These are phyloP conservation scores for Schizophyllum amplum DNA, from an alignment of 1,284 basidiomycete species.

Conservation along the genomic window DNA sequence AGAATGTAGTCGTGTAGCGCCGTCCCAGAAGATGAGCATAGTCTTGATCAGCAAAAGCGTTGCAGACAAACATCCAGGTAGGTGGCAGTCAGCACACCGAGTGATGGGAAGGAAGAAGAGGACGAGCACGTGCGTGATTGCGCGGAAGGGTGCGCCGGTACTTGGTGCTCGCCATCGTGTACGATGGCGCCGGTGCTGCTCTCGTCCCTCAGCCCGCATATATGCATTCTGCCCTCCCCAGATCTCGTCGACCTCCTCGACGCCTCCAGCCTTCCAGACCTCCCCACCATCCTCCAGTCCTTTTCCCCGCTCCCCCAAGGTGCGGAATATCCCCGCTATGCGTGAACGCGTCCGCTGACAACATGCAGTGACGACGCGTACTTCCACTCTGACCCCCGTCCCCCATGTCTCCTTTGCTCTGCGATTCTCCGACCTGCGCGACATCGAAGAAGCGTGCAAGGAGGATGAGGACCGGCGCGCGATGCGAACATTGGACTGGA, in stretches of 20 bases:
- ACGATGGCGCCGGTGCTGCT: conserved; percentile 32
- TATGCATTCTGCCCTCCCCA: conserved; percentile 61
- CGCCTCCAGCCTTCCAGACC: conserved; percentile 49
- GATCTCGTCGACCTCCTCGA: conserved; percentile 58
- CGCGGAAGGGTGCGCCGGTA: conserved; percentile 1
- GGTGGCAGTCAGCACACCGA: too few relatives aligned
- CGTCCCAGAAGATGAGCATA: too few relatives aligned
- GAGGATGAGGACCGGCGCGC: conserved; percentile 75
- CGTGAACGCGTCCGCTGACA: conserved; percentile 7
- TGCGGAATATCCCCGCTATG: conserved; percentile 21
- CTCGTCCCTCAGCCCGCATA: conserved; percentile 68
- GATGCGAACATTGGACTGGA: conserved; percentile 72
- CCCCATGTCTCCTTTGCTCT: conserved; percentile 63
- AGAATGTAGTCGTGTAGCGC: too few relatives aligned
- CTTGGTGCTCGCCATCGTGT: background rate
- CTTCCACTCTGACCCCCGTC: conserved; percentile 59
- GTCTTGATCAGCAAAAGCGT: too few relatives aligned
- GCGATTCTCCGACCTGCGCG: conserved; percentile 64
- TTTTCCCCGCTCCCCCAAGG: conserved; percentile 79
- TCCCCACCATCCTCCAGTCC: conserved; percentile 68
- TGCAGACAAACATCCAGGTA: too few relatives aligned
- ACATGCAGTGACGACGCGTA: conserved; percentile 64
- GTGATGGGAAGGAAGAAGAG: background rate
- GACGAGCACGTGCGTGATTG: background rate
- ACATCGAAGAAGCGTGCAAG: conserved; percentile 59